Evolutionary conservation across 2,329 filamentous ascomycete genomes (phyloP).

Genomic region (Eutypella sp.): DNA sequence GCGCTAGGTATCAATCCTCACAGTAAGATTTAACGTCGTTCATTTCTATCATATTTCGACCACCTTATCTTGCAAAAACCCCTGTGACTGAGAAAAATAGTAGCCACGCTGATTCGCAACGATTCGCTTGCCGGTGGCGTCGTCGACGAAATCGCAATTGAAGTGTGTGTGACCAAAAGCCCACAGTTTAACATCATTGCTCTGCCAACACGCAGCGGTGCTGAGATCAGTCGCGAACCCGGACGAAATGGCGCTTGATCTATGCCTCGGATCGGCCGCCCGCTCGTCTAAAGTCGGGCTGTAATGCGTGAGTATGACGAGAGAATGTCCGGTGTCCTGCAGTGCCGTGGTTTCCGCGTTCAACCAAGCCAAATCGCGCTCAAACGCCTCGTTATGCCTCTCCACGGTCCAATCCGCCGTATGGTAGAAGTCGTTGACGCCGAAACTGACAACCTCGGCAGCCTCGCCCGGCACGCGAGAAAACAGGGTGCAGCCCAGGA

Average conservation of each 20-base stretch:
- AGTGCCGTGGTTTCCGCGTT: no score
- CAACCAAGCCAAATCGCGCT: slow-evolving; percentile 37
- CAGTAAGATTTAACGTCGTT: no score
- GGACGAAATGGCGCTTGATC: slow-evolving; percentile 19
- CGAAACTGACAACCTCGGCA: slow-evolving; percentile 32
- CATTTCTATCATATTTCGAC: neutral
- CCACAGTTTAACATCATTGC: slow-evolving; percentile 34
- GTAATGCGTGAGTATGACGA: slow-evolving; percentile 39
- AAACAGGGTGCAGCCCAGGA: slow-evolving; percentile 46
- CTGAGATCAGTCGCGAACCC: slow-evolving; percentile 38
- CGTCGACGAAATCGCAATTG: slow-evolving; percentile 35
- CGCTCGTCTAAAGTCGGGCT: slow-evolving; percentile 32
- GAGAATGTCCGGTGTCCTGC: no score
- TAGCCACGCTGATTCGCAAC: slow-evolving; percentile 37
- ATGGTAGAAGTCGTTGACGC: slow-evolving; percentile 48
- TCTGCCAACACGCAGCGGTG: slow-evolving; percentile 30
- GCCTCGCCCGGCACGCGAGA: slow-evolving; percentile 38
- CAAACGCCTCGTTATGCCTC: slow-evolving; percentile 32
- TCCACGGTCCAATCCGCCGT: slow-evolving; percentile 36
- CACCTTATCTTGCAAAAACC: neutral
- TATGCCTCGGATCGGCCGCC: slow-evolving; percentile 30
- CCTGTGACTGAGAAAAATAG: slow-evolving; percentile 22
- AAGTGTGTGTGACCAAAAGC: slow-evolving; percentile 47
- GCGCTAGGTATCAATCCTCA: no score
- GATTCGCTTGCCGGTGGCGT: slow-evolving; percentile 25